phyloP scores from a whole-genome alignment of 495 filamentous ascomycete species.

The Aspergillus nanangensis region DNA sequence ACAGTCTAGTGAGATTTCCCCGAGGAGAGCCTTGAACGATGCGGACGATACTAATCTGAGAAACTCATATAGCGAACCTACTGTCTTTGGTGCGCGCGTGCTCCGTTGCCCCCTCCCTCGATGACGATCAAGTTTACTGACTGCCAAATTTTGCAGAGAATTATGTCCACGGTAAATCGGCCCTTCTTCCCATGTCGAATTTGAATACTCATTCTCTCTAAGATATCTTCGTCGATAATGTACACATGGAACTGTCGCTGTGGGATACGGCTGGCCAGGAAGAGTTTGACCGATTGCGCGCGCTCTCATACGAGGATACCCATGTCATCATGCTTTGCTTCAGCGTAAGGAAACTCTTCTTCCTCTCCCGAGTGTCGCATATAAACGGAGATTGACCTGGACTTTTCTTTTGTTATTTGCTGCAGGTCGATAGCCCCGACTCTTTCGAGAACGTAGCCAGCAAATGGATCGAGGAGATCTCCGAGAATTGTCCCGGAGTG shows the following conservation, averaged over 20 bases:
- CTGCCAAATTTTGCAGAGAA: conserved; percentile 58
- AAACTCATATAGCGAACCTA: conserved; percentile 64
- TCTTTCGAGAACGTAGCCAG: conserved; percentile 97
- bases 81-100: conserved; percentile 71
- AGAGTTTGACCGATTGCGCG: conserved; percentile 95
- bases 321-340: conserved; percentile 99
- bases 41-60: conserved; percentile 24
- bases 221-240: conserved; percentile 97
- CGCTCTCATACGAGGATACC: conserved; percentile 95
- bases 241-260: conserved; percentile 92
- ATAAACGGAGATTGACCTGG: too few relatives aligned
- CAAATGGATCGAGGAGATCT: conserved; percentile 97
- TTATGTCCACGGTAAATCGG: conserved; percentile 88
- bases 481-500: conserved; percentile 92
- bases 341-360: conserved; percentile 48
- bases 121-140: conserved; percentile 24
- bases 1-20: conserved; percentile 75
- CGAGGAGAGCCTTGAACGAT: neutral
- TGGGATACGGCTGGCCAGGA: conserved; percentile 99
- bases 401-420: conserved; percentile 10
- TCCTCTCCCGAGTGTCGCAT: neutral
- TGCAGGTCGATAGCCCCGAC: conserved; percentile 80
- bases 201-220: conserved; percentile 11
- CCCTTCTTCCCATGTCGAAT: neutral
- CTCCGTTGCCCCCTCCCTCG: neutral